Base-by-base conservation (phyloP, 345 rosid genomes). In the Raphanus raphanistrum region DNA sequence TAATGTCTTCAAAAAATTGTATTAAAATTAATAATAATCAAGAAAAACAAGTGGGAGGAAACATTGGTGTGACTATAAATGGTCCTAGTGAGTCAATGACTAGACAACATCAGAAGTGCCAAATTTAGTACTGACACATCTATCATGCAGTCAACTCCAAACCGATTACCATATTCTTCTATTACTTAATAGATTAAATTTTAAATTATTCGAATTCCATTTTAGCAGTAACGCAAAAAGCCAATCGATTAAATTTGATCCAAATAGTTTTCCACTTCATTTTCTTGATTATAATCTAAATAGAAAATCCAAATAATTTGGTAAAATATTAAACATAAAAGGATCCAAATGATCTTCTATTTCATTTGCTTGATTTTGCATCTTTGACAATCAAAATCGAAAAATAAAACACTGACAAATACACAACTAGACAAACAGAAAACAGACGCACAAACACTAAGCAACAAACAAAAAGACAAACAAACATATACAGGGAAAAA, bases 81-180 rank as follows among this genome's bases (percentile, higher is more conserved):
- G 79, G 79, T 80, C 79, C 71, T 62, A 63, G 17, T 13, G 76
- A 80, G 82, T 70, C 76, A 80, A 74, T 80, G 76, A 75, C 58
- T 64, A 80, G 82, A 80, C 72, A 80, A 64, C 76, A 80, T 75
- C 63, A 75, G 68, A 80, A 70, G 63, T 69, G 79, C 72, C 79
- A 70, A 80, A 75, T 80, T 73, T 80, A 80, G 79, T 74, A 70
- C 82, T 80, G 79, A 74, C 82, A 79, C 67, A 74, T 48, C 82
- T 41, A 74, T 70, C 76, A 8, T 57, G 25, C 79, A 76, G 65
- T 69, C 82, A 61, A 59, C 77, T 68, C 68, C 60, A 17, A 67
- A 65, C 73, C 67, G n/a, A 57, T 29, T 31, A 28, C 21, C 21
- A 21, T 6, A 29, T 63, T 66, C 57, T 32, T 55, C 58, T 33